A percentile compares a stretch with the other conserved stretches of the same genome.
Evolutionary conservation across 2,329 filamentous ascomycete species (phyloP).

Genomic region (Colletotrichum filicis): DNA sequence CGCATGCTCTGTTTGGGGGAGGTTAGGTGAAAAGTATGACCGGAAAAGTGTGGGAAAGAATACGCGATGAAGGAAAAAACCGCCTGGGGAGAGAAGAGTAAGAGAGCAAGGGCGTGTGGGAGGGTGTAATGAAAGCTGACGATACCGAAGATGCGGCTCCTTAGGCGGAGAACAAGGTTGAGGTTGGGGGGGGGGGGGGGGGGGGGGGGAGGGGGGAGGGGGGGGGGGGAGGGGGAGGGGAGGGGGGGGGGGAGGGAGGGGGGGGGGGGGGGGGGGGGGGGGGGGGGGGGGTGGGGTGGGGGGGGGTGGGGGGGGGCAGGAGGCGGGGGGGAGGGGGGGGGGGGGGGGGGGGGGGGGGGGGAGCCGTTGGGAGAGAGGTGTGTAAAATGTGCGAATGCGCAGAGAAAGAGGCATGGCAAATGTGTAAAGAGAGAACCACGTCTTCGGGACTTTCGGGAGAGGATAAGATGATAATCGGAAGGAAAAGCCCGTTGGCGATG

Average conservation of each 20-base stretch:
- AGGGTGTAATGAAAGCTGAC: background rate
- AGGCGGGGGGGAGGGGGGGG: too few species aligned
- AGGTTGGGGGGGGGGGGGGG: too few species aligned
- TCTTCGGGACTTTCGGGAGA: background rate
- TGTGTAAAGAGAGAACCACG: background rate
- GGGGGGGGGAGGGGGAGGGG: too few species aligned
- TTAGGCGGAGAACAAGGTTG: background rate
- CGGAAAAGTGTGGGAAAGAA: background rate
- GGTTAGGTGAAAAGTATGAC: too few species aligned
- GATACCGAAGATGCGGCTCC: background rate
- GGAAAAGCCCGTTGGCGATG: background rate
- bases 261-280: too few species aligned
- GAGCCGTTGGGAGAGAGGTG: too few species aligned
- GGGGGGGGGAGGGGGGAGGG: too few species aligned
- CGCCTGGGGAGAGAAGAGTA: background rate
- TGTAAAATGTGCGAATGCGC: background rate
- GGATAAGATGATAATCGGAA: background rate
- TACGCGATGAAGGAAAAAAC: background rate
- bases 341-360: too few species aligned
- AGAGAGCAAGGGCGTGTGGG: background rate
- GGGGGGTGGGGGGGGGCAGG: too few species aligned
- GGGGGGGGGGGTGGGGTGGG: too few species aligned
- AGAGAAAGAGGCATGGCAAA: background rate
- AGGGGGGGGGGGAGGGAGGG: too few species aligned
- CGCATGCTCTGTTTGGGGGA: background rate